Conservation (phyloP, 2,329 filamentous ascomycete species). For the Podosphaera leucotricha region DNA sequence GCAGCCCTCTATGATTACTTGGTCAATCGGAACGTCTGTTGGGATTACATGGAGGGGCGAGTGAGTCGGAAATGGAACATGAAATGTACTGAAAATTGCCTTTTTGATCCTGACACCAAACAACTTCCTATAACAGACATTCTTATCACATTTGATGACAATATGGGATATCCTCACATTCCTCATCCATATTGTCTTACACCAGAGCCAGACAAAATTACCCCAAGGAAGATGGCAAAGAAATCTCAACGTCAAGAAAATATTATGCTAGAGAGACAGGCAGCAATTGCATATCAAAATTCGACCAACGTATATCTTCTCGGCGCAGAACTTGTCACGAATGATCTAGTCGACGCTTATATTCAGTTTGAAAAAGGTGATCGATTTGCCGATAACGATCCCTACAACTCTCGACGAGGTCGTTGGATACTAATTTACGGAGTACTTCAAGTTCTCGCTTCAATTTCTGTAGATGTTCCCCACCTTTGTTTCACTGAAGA, state of each 20-base stretch:
- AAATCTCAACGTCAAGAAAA: constrained; percentile 5
- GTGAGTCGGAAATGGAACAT: constrained; percentile 42
- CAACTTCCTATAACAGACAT: constrained; percentile 44
- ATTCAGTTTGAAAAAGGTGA: constrained; percentile 32
- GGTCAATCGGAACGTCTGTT: constrained; percentile 40
- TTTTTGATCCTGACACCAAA: constrained; percentile 25
- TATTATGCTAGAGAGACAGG: constrained; percentile 9
- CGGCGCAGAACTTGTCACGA: constrained; percentile 27
- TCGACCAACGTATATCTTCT: constrained; percentile 34
- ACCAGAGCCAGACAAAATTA: constrained; percentile 25
- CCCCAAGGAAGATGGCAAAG: constrained; percentile 8
- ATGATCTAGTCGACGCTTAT: constrained; percentile 30
- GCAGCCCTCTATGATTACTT: constrained; percentile 47
- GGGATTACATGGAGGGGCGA: constrained; percentile 37
- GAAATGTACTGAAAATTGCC: constrained; percentile 19
- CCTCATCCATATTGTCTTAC: constrained; percentile 43
- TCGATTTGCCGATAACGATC: constrained; percentile 25
- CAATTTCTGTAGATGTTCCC: constrained; percentile 32
- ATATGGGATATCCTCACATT: constrained; percentile 37
- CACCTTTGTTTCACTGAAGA: constrained; percentile 26
- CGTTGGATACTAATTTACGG: constrained; percentile 39
- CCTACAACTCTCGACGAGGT: constrained; percentile 29
- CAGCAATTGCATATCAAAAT: constrained; percentile 29
- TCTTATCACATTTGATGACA: constrained; percentile 39
- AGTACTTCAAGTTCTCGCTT: constrained; percentile 33